A percentile compares a stretch with the other conserved stretches of the same genome.
phyloP scores from a whole-genome alignment of 352 stramenopile species.

The Phytophthora europaea region DNA sequence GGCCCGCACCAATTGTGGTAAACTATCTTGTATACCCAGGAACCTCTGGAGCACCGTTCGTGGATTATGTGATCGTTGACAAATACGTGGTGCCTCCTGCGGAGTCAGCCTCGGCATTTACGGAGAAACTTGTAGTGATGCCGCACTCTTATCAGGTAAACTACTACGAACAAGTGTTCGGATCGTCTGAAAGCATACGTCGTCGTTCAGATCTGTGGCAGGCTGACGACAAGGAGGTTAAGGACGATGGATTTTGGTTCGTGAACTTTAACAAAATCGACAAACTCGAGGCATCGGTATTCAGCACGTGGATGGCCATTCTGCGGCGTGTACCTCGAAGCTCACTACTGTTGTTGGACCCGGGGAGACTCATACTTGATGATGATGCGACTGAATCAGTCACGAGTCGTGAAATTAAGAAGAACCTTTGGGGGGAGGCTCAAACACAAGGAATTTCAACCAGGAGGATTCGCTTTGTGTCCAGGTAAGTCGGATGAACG shows the following conservation, averaged over 20 bases:
- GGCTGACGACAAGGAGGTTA: not conserved
- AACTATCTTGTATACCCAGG: constrained; percentile 90
- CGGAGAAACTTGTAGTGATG: constrained; percentile 80
- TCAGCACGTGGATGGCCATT: constrained; percentile 81
- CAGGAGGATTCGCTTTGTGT: constrained; percentile 64
- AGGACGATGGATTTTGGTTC: constrained; percentile 56
- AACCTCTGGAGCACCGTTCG: constrained; percentile 75
- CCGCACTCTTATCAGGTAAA: constrained; percentile 89
- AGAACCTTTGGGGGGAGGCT: constrained; percentile 63
- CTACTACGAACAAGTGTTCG: constrained; percentile 51
- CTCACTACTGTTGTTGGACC: constrained; percentile 68
- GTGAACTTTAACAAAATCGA: constrained; percentile 93
- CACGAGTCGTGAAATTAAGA: constrained; percentile 49
- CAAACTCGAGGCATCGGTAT: constrained; percentile 79
- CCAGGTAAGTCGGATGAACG: constrained; percentile 34
- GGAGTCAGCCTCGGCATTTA: constrained; percentile 54
- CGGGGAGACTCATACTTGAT: constrained; percentile 20
- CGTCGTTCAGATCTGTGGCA: constrained; percentile 38
- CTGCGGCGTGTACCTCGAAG: constrained; percentile 64
- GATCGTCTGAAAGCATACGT: constrained; percentile 15
- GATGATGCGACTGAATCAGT: constrained; percentile 31
- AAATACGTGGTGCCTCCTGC: constrained; percentile 57
- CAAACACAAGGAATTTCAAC: constrained; percentile 57
- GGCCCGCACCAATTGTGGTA: constrained; percentile 72
- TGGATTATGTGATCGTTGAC: constrained; percentile 85